These are phyloP conservation scores for Amanita rubescens DNA, from an alignment of 768 basidiomycete genomes.

Conservation along the genomic window DNA sequence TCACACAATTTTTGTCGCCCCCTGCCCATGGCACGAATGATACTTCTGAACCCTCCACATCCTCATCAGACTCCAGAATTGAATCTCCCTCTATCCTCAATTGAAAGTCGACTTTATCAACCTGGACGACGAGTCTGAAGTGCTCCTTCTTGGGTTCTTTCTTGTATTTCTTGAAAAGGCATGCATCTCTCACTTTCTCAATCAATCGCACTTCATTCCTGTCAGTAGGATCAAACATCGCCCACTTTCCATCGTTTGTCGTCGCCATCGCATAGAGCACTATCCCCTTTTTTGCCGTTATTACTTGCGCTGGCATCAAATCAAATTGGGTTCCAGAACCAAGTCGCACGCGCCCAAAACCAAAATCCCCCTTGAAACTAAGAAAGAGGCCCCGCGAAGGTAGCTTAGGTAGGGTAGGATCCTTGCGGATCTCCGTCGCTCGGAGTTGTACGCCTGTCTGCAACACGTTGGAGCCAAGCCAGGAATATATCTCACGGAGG, in stretches of 20 bases:
- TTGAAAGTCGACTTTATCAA: too few species aligned
- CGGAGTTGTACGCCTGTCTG: conserved; percentile 8
- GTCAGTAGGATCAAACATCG: conserved; percentile 2
- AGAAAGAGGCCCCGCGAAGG: conserved; percentile 7
- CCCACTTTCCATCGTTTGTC: conserved; percentile 6
- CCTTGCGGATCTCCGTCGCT: neutral
- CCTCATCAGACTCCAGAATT: conserved; percentile 7
- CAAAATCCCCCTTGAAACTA: conserved; percentile 6
- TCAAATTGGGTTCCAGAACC: conserved; percentile 9
- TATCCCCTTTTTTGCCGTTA: neutral
- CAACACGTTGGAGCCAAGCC: conserved; percentile 5
- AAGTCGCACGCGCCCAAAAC: conserved; percentile 9
- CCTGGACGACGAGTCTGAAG: conserved; percentile 1
- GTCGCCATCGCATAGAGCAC: conserved; percentile 2
- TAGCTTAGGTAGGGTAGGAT: neutral
- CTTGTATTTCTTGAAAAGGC: conserved; percentile 4
- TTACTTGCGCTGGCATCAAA: conserved; percentile 9
- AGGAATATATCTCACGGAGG: conserved; percentile 6
- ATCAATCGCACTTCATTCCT: neutral
- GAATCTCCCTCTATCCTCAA: neutral
- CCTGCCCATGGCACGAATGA: conserved; percentile 2
- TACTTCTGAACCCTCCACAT: conserved; percentile 7
- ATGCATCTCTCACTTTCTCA: conserved; percentile 2
- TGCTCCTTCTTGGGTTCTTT: neutral
- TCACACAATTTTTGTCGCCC: too few species aligned